Evolutionary conservation across 2,329 filamentous ascomycete genomes (phyloP).

Genomic region (Rhexocercosporidium sp.): DNA sequence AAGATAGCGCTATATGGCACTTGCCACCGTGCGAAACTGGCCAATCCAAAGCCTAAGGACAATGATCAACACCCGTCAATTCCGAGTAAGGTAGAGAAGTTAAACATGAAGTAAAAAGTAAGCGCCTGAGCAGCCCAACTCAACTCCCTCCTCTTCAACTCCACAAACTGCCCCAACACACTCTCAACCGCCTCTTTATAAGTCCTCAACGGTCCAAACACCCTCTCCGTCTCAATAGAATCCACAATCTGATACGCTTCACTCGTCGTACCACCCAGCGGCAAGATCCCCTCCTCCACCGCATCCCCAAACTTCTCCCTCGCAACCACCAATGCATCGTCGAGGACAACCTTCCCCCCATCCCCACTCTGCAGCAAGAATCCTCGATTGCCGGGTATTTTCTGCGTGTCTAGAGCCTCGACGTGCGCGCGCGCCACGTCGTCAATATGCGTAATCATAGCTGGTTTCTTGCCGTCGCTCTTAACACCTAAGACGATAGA

Average conservation of each 20-base stretch:
- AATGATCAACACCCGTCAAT: no score
- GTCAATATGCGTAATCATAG: conserved; percentile 30
- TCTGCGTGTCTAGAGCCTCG: conserved; percentile 24
- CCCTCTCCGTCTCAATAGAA: conserved; percentile 7
- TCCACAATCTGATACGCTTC: conserved; percentile 10
- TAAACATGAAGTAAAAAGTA: not conserved
- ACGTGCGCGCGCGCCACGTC: conserved; percentile 33
- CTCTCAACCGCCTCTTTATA: conserved; percentile 11
- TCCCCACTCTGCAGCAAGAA: conserved; percentile 20
- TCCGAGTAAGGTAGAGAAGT: not conserved
- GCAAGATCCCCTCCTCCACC: conserved; percentile 4
- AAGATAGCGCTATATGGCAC: no score
- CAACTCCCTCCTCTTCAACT: conserved; percentile 4
- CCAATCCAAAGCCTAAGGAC: no score
- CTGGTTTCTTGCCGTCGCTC: conserved; percentile 16
- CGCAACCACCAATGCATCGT: not conserved
- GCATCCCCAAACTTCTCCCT: conserved; percentile 1
- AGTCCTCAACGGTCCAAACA: conserved; percentile 2
- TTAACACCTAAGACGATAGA: conserved; percentile 21
- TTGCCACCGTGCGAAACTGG: no score
- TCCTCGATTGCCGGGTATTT: conserved; percentile 27
- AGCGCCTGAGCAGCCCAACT: not conserved
- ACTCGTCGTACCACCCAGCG: not conserved
- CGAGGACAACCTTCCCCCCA: not conserved
- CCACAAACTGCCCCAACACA: conserved; percentile 12